Evolutionary conservation across 176 grass and related monocot species (phyloP), one percentile per base, ranked within the genome.

Genomic region (Themeda triandra): DNA sequence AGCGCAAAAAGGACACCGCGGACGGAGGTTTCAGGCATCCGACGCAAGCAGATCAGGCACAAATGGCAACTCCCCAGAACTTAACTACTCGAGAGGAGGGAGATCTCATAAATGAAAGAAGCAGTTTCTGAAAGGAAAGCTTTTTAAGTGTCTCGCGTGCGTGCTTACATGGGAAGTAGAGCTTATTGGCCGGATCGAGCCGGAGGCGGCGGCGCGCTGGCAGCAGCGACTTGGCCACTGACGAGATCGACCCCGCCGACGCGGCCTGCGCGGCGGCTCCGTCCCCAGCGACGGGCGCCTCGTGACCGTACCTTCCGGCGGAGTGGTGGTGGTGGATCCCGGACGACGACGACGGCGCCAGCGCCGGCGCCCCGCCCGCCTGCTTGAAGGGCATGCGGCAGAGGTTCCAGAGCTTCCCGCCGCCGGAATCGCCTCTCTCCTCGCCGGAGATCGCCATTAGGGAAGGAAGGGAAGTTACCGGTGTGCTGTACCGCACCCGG

Each of bases 161-260:
- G 7, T 25, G 82, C 96, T 96, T 83, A 99, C 93, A 99, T 72
- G 96, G 96, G 86, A 99, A 96, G 87, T 99, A 99, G 66, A 99
- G 92, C 86, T 99, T 99, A 66, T 63, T 89, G 40, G 89, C 51
- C 81, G 93, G 96, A 99, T 99, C 93, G 65, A 99, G 89, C 23
- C 93, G 86, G 30, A 99, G 96, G 56, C 89, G 87, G 65, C 91
- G 93, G 45, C 96, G 76, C 1, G 84, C 81, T 24, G 91, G 93
- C 63, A 99, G 78, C 77, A 99, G 82, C 54, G 96, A 90, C 37
- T 89, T 91, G 63, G 93, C 93, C 69, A 96, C 93, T 28, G 87
- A 90, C 32, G 87, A 90, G n/a, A 98, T 92, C 73, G 94, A 97
- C 28, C 48, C 72, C 23, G 86, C 82, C 64, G 81, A 66, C 68